Evolutionary conservation across 345 rosid genomes (phyloP).

Genomic region (Dipteronia sinensis): DNA sequence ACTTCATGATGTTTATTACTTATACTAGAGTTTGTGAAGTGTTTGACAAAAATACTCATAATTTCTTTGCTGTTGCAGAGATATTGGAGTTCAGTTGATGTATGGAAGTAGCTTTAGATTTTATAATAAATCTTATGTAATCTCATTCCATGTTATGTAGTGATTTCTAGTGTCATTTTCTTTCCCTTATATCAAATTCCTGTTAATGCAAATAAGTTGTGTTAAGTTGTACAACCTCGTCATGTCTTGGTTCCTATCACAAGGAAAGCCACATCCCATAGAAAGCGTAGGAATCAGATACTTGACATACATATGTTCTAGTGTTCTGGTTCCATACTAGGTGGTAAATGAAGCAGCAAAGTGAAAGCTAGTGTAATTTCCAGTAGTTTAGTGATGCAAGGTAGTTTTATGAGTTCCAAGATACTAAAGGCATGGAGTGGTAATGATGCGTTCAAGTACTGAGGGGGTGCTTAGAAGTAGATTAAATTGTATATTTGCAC

Average conservation of each 20-base stretch:
- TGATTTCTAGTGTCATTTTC: neutral
- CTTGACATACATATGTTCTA: neutral
- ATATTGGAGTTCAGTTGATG: neutral
- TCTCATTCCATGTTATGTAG: neutral
- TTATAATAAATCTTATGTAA: neutral
- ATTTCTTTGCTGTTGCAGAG: neutral
- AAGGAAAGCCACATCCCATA: neutral
- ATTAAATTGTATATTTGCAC: neutral
- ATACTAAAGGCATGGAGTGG: neutral
- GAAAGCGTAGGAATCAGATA: neutral
- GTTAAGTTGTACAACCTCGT: neutral
- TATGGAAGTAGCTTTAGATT: conserved; percentile 2
- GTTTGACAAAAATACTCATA: neutral
- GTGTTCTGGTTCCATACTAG: neutral
- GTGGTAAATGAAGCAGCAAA: neutral
- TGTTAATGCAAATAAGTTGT: neutral
- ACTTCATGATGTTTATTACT: conserved; percentile 9
- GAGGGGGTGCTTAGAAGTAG: neutral
- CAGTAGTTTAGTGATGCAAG: neutral
- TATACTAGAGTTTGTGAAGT: conserved; percentile 5
- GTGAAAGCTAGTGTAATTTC: neutral
- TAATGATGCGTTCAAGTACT: neutral
- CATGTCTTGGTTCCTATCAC: neutral
- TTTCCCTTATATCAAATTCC: neutral
- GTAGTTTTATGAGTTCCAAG: neutral